Evolutionary conservation across 2,329 filamentous ascomycete species (phyloP).

Genomic region (Alternaria arborescens): DNA sequence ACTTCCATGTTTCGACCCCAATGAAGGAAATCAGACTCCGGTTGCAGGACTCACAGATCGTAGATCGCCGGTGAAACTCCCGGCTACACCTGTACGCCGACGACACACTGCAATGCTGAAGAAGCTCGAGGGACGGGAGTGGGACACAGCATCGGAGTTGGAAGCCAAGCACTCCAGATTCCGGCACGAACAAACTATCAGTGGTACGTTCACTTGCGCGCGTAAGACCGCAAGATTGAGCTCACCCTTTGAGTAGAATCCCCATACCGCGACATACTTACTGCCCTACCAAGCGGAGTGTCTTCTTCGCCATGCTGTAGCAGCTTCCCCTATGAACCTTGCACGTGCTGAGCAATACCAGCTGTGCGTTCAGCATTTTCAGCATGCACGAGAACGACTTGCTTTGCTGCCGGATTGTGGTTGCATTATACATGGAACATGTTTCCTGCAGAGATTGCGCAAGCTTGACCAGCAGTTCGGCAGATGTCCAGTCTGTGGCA

Average conservation of each 20-base stretch:
- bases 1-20: not conserved
- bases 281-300: constrained; percentile 9
- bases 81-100: not conserved
- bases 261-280: not conserved
- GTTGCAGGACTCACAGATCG: not conserved
- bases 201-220: not conserved
- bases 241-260: constrained; percentile 17
- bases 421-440: constrained; percentile 10
- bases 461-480: constrained; percentile 6
- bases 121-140: constrained; percentile 9
- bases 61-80: not conserved
- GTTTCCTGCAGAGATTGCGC: constrained; percentile 9
- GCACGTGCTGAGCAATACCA: constrained; percentile 8
- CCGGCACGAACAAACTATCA: not conserved
- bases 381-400: not conserved
- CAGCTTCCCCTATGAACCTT: constrained; percentile 1
- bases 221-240: not conserved
- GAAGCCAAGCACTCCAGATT: not conserved
- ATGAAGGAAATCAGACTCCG: not conserved
- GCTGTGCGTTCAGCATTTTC: constrained; percentile 7
- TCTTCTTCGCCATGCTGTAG: constrained; percentile 5
- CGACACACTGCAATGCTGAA: constrained; percentile 8
- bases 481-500: constrained; percentile 15
- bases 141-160: not conserved
- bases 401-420: constrained; percentile 5